Evolutionary conservation across 352 stramenopile genomes (phyloP).

Genomic region (Phytophthora foliorum): DNA sequence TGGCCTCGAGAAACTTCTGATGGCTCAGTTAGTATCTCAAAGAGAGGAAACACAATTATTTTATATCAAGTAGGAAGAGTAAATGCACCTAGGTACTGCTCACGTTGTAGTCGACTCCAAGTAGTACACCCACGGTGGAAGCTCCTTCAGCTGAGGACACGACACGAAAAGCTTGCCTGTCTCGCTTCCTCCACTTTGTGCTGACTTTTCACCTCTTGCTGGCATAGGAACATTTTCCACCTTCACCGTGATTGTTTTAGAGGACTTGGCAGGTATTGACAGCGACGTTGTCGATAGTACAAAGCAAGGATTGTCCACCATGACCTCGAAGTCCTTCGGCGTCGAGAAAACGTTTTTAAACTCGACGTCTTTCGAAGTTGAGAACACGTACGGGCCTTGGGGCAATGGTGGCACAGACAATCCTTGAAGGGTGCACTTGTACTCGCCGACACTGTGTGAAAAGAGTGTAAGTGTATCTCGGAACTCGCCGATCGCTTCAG

Average conservation of each 20-base stretch:
- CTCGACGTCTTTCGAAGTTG: constrained; percentile 74
- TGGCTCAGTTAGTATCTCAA: constrained; percentile 37
- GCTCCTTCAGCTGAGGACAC: constrained; percentile 70
- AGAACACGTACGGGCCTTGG: constrained; percentile 85
- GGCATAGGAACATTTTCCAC: constrained; percentile 42
- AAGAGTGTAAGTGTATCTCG: constrained; percentile 78
- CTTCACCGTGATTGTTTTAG: constrained; percentile 69
- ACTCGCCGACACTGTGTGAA: constrained; percentile 78
- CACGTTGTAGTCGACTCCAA: constrained; percentile 49
- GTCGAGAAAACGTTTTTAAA: constrained; percentile 93
- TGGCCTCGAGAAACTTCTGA: constrained; percentile 45
- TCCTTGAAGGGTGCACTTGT: constrained; percentile 87
- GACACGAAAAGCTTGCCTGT: constrained; percentile 86
- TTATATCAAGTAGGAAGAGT: constrained; percentile 26
- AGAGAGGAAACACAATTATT: constrained; percentile 52
- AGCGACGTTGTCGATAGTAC: constrained; percentile 58
- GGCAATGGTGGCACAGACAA: constrained; percentile 79
- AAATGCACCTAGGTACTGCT: constrained; percentile 1
- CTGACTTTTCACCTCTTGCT: constrained; percentile 24
- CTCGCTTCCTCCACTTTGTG: constrained; percentile 14
- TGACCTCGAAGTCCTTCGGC: constrained; percentile 78
- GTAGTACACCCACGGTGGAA: constrained; percentile 92
- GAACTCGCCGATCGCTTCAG: constrained; percentile 88
- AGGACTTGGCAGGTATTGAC: constrained; percentile 77
- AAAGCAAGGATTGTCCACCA: constrained; percentile 85